Base-by-base conservation (phyloP, 139 green algal genomes). In the Limnomonas spitsbergensis region DNA sequence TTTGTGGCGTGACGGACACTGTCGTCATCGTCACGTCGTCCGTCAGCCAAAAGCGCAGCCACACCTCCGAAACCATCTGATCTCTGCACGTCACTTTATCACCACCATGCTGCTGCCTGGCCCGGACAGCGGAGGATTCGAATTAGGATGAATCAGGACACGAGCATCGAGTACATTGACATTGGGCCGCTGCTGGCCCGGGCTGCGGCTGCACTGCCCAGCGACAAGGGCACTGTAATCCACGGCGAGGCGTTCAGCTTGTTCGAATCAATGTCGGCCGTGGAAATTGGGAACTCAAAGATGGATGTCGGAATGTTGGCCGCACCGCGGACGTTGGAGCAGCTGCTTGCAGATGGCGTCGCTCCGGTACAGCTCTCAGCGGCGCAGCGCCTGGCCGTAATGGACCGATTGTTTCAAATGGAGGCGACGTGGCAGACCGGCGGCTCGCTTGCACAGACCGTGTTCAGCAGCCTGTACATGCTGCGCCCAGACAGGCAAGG, bases 401-500 rank as follows among this genome's bases (percentile, higher is more conserved):
- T 80, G 76, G 88, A 94, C 75, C 81, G 74, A 1, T 76, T 94
- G 73, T 24, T 94, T 29, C 61, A 72, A 0, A 39, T 89, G 54
- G 90, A 96, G 80, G 90, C 88, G 3, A 91, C 81, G 0, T 98
- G 91, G 90, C 90, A 96, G 53, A 38, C 31, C 3, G 92, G 92
- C 1, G 76, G 86, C 47, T 78, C 89, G 9, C 79, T 97, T 26
- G 87, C 93, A 27, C 85, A 92, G 77, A 97, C 93, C 0, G 86
- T 98, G 0, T 98, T 92, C 84, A 87, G 88, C 26, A 93, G 86
- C 66, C 79, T 97, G 27, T 96, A 97, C 85, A 89, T 98, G 88
- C 84, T 96, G 47, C 74, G 88, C 32, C 80, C 83, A 0, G 76
- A 90, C 6, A 86, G 89, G 92, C 93, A 40, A 2, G 68, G 52